Evolutionary conservation across 2,329 filamentous ascomycete species (phyloP), one percentile per base, ranked within the genome.

Genomic region (Penicillium sclerotigenum): DNA sequence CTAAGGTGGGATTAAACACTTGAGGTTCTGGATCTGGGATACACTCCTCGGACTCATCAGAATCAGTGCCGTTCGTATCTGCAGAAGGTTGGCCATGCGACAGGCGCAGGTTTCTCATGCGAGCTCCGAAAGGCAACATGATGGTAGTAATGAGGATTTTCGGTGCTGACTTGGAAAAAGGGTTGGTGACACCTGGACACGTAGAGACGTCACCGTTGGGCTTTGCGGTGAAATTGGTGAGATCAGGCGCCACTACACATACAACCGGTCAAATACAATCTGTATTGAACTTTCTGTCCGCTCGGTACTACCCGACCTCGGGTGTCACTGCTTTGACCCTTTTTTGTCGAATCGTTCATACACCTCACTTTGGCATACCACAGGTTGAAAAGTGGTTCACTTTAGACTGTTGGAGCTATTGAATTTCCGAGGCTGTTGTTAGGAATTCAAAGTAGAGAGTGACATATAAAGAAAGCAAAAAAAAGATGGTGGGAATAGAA

Each of bases 1-100:
- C 63, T 6, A 73, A 14, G 20, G 43, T 64, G 1, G 73, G 71
- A 29, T 68, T 67, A 47, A 64, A 71, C 7, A 20, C n/a, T 8
- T 52, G 31, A 26, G 22, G 14, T 14, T 24, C 36, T 34, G 34
- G 14, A 5, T 51, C 57, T 45, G 45, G 34, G 24, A 10, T 28
- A 37, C 43, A 41, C 45, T 46, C 42, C 16, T 41, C 26, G 13
- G 34, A 31, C 7, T 7, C 20, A 31, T 29, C 31, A 18, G 31
- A 37, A 13, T 33, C 38, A 24, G 46, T 13, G 13, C 18, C 7
- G 20, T 41, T 46, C 16, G 41, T 16, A n/a, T 46, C n/a, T 33
- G 31, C 14, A 37, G n/a, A 22, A 1, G 13, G 34, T 14, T 10
- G 31, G n/a, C 16, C 16, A 18, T 22, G 31, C 18, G 22, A 14